These are phyloP conservation scores for Martiniozyma asiatica DNA, from an alignment of 1,139 yeast species.

Conservation along the genomic window DNA sequence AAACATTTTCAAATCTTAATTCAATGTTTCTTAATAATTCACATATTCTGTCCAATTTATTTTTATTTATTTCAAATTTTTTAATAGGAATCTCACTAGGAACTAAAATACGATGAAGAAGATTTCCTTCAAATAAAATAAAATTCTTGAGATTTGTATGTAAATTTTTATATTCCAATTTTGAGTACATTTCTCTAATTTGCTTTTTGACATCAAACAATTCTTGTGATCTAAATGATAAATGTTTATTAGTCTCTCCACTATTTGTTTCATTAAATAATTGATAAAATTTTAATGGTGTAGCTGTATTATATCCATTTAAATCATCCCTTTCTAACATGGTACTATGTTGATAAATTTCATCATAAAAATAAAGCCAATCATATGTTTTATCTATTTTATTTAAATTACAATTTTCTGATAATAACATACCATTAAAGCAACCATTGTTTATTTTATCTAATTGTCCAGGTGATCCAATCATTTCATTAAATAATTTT, in stretches of 20 bases:
- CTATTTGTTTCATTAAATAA: conserved; percentile 54
- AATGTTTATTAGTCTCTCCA: conserved; percentile 19
- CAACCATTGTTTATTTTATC: conserved; percentile 67
- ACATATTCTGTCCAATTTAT: conserved; percentile 1
- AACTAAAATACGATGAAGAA: conserved; percentile 32
- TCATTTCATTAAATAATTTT: conserved; percentile 33
- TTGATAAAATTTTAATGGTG: conserved; percentile 53
- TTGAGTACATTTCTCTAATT: conserved; percentile 10
- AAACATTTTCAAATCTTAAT: conserved; percentile 4
- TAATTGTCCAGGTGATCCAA: conserved; percentile 30
- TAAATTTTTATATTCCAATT: conserved; percentile 5
- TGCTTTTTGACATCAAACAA: conserved; percentile 14
- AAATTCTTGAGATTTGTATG: conserved; percentile 10
- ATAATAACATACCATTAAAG: conserved; percentile 48
- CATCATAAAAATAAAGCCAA: conserved; percentile 67
- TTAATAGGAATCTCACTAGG: conserved; percentile 22
- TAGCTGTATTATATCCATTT: conserved; percentile 41
- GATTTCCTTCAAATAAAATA: conserved; percentile 31
- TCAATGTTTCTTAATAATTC: conserved; percentile 2
- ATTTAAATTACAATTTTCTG: conserved; percentile 44
- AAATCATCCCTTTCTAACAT: conserved; percentile 34
- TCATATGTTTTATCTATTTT: conserved; percentile 61
- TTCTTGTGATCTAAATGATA: conserved; percentile 7
- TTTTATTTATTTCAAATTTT: no score
- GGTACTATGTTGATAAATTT: conserved; percentile 22